Percentiles rank a stretch among this genome's conserved stretches.
These are phyloP conservation scores for Keithomyces neogunnii DNA, from an alignment of 2,329 filamentous ascomycete genomes.

Conservation along the genomic window DNA sequence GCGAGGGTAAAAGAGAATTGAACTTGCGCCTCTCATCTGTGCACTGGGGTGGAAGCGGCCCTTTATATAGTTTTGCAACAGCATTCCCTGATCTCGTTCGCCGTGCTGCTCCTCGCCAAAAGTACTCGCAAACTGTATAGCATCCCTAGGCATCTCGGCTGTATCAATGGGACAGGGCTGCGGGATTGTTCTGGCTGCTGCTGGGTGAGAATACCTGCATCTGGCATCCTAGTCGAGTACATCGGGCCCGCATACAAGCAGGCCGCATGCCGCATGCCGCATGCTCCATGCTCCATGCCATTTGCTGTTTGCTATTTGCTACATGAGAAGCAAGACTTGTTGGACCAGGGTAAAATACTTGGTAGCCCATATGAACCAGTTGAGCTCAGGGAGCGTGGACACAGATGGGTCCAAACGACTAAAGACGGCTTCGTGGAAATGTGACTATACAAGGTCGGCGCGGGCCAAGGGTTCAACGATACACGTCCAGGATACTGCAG, in stretches of 20 bases:
- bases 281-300: background rate
- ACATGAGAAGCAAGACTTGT: background rate
- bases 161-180: background rate
- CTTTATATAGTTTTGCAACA: slow-evolving; percentile 11
- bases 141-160: slow-evolving; percentile 7
- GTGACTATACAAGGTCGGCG: slow-evolving; percentile 5
- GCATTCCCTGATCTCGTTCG: slow-evolving; percentile 5
- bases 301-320: background rate
- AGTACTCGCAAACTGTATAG: background rate
- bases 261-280: background rate
- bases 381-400: slow-evolving; percentile 5
- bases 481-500: slow-evolving; percentile 3
- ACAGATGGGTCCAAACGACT: slow-evolving; percentile 4
- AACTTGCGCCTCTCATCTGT: slow-evolving; percentile 1
- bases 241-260: background rate
- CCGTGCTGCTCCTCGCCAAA: slow-evolving; percentile 1
- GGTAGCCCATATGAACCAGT: background rate
- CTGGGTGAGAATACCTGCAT: slow-evolving; percentile 9
- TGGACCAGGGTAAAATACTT: slow-evolving; percentile 6
- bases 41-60: slow-evolving; percentile 2
- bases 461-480: background rate
- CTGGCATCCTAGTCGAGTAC: slow-evolving; percentile 4
- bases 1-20: slow-evolving; percentile 2
- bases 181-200: slow-evolving; percentile 2
- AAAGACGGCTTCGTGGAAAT: slow-evolving; percentile 2